These are phyloP conservation scores for Phaseolus coccineus DNA, from an alignment of 331 rosid species.

Conservation along the genomic window DNA sequence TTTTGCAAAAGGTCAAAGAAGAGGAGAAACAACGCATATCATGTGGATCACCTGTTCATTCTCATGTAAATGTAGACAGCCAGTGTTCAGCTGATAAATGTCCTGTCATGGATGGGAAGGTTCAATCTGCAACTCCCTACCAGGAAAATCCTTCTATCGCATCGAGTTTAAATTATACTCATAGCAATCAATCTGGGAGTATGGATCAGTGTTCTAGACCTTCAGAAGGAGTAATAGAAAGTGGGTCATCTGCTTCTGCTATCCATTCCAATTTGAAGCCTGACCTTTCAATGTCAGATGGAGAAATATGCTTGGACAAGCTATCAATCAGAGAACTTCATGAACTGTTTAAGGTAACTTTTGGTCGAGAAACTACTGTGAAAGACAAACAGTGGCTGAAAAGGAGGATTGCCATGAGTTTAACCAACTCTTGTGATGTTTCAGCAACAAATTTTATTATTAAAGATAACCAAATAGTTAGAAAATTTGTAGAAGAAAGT, in stretches of 20 bases:
- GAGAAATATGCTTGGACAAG: constrained; percentile 84
- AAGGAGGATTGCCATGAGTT: constrained; percentile 94
- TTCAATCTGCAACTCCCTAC: constrained; percentile 50
- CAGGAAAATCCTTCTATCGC: constrained; percentile 66
- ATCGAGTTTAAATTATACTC: constrained; percentile 55
- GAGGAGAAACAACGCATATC: constrained; percentile 63
- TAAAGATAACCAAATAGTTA: constrained; percentile 66
- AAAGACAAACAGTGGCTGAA: constrained; percentile 94
- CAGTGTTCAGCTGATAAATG: constrained; percentile 59
- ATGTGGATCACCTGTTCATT: constrained; percentile 60
- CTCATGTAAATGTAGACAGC: constrained; percentile 53
- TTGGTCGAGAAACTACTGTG: constrained; percentile 94
- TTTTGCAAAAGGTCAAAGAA: constrained; percentile 66
- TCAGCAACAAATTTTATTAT: constrained; percentile 73
- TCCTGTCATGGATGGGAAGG: constrained; percentile 53
- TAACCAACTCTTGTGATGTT: constrained; percentile 87
- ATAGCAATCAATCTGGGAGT: constrained; percentile 59
- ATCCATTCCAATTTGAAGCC: constrained; percentile 53
- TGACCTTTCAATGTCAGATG: constrained; percentile 66
- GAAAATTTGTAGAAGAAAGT: constrained; percentile 56
- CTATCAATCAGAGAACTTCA: constrained; percentile 93
- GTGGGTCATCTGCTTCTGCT: constrained; percentile 71
- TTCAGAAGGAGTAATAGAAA: constrained; percentile 64
- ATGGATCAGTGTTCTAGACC: constrained; percentile 63
- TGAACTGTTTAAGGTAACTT: constrained; percentile 82